Base-by-base conservation (phyloP, 176 grass and related monocot genomes). In the Aegilops longissima region DNA sequence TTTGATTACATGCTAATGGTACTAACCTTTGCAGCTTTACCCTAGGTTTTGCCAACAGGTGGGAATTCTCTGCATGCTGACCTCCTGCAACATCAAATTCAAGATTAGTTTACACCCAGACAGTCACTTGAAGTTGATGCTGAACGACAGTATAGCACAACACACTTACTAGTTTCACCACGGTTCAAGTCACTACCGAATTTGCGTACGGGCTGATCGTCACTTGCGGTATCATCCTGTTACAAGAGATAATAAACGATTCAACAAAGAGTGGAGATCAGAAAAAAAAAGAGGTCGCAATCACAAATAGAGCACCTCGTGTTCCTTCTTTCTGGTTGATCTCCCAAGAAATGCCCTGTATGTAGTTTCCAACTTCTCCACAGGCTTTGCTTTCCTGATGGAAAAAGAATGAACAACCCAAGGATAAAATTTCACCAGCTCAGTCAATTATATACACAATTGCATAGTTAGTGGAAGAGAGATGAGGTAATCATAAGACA, bases 271-370 rank as follows among this genome's bases (percentile, higher is more conserved):
- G 8, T 20, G 64, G 30, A 76, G 49, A 23, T 3, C 52, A 3
- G 7, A 79, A 49, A 39, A 63, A 65, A 59, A 83, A 45, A n/a
- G 71, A 79, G 5, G 40, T 5, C 11, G 8, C 17, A 24, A n/a
- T 51, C 2, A 49, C 27, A 58, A 45, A 89, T 61, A 76, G 21
- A 70, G 42, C 66, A 91, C 97, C 90, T 96, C 90, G 3, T 80
- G 73, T 62, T 85, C 88, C 30, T 91, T 91, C 73, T 80, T 96
- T 83, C 86, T 89, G 33, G 85, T 85, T 64, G 87, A 91, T 72
- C 90, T 91, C 56, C 82, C 47, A 62, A 99, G 90, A 86, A 99
- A 99, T 64, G 85, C 34, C 73, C 89, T 93, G 78, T 96, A 96
- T 33, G 66, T 83, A 59, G 83, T 80, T 88, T 94, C 85, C 84